A percentile compares a stretch with the other conserved stretches of the same genome.
These are phyloP conservation scores for Hanseniaspora pseudoguilliermondii DNA, from an alignment of 805 yeast genomes.

Conservation along the genomic window DNA sequence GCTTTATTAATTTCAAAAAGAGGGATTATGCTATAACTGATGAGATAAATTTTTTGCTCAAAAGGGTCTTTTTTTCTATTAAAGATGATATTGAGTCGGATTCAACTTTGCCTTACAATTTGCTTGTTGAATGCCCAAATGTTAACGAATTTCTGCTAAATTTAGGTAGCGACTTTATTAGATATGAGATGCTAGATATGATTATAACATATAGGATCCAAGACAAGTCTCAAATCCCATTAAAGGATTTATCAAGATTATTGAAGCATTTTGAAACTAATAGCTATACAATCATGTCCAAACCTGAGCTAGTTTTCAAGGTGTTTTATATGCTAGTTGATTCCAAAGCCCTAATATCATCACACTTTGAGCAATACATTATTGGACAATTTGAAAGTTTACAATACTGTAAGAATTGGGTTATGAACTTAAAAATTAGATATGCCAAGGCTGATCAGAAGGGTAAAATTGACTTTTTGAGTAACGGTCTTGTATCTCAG, in stretches of 20 bases:
- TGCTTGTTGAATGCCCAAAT: background rate
- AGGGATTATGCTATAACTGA: constrained; percentile 25
- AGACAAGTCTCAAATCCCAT: background rate
- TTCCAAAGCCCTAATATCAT: constrained; percentile 28
- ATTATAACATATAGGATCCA: background rate
- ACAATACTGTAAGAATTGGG: constrained; percentile 9
- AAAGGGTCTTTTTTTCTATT: background rate
- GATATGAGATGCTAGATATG: constrained; percentile 6
- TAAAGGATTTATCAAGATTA: background rate
- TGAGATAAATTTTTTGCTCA: constrained; percentile 8
- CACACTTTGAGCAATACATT: background rate
- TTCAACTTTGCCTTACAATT: background rate
- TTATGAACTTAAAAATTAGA: background rate
- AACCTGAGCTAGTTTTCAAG: constrained; percentile 56
- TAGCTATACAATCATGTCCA: constrained; percentile 26
- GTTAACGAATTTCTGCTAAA: constrained; percentile 6
- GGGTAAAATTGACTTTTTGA: background rate
- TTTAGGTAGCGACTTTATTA: background rate
- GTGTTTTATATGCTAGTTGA: constrained; percentile 51
- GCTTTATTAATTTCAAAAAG: constrained; percentile 36
- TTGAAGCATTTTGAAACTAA: constrained; percentile 12
- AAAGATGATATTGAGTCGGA: constrained; percentile 2
- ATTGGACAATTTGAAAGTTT: constrained; percentile 3
- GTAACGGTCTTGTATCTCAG: constrained; percentile 30
- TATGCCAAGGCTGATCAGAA: constrained; percentile 1